These are phyloP conservation scores for Parasarocladium wereldwijsianum DNA, from an alignment of 2,329 filamentous ascomycete species.

Conservation along the genomic window DNA sequence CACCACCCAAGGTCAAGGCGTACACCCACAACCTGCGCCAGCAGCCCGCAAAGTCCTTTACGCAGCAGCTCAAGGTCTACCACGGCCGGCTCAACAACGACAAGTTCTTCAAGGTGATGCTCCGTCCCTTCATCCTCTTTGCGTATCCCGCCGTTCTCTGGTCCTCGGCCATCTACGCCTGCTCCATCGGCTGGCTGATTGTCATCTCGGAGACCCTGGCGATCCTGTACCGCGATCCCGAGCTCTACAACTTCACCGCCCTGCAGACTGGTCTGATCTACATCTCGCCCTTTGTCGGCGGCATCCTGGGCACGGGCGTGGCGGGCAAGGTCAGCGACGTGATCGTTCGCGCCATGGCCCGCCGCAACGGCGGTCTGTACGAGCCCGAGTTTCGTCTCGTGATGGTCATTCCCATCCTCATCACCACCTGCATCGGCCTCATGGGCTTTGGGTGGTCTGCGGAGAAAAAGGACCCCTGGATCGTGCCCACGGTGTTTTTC, in stretches of 20 bases:
- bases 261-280: constrained; percentile 78
- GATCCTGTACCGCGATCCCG: constrained; percentile 56
- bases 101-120: constrained; percentile 62
- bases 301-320: constrained; percentile 78
- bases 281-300: constrained; percentile 77
- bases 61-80: constrained; percentile 60
- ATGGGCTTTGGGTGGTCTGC: constrained; percentile 97
- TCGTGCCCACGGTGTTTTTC: constrained; percentile 88
- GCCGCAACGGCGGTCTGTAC: constrained; percentile 82
- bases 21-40: constrained; percentile 62
- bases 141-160: constrained; percentile 81
- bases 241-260: constrained; percentile 66
- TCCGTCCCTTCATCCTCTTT: constrained; percentile 74
- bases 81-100: constrained; percentile 67
- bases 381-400: constrained; percentile 87
- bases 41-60: constrained; percentile 54
- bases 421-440: constrained; percentile 70
- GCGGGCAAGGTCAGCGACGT: constrained; percentile 79
- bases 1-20: constrained; percentile 20
- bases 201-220: constrained; percentile 82
- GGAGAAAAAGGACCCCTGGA: constrained; percentile 60
- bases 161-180: constrained; percentile 72
- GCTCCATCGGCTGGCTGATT: constrained; percentile 90
- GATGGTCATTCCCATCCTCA: constrained; percentile 68
- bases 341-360: constrained; percentile 68